Percentiles rank a stretch among this genome's conserved stretches.
phyloP scores from a whole-genome alignment of 805 yeast genomes.

The Nakazawaea wyomingensis region DNA sequence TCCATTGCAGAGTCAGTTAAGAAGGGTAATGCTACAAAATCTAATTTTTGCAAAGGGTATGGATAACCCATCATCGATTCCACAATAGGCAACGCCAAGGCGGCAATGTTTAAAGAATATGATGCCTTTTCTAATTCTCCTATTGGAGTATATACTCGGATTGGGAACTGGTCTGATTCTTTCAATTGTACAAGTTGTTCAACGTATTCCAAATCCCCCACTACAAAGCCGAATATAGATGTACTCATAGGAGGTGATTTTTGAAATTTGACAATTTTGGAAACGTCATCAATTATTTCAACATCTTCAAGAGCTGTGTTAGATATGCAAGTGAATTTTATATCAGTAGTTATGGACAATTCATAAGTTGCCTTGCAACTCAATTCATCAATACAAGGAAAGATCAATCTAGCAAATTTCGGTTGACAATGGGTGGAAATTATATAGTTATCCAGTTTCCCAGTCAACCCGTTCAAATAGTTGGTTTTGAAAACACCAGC shows the following conservation, averaged over 20 bases:
- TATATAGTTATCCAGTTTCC: conserved; percentile 44
- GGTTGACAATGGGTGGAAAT: conserved; percentile 76
- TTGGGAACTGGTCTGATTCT: conserved; percentile 30
- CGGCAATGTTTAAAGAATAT: conserved; percentile 45
- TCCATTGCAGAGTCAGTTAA: conserved; percentile 78
- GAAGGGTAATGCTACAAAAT: conserved; percentile 64
- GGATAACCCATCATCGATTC: conserved; percentile 35
- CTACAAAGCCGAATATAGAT: conserved; percentile 60
- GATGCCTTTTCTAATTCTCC: conserved; percentile 45
- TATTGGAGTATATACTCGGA: conserved; percentile 50
- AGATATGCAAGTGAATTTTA: conserved; percentile 45
- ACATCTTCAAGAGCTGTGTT: conserved; percentile 35
- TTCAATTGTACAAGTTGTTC: conserved; percentile 29
- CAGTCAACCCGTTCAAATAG: conserved; percentile 46
- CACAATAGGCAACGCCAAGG: conserved; percentile 42
- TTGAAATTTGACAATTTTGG: conserved; percentile 35
- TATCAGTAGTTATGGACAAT: conserved; percentile 41
- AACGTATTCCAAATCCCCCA: conserved; percentile 61
- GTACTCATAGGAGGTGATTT: conserved; percentile 55
- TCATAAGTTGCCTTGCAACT: conserved; percentile 46
- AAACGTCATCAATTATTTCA: conserved; percentile 22
- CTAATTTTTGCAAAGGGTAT: conserved; percentile 62
- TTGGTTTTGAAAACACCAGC: conserved; percentile 66
- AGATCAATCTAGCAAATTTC: conserved; percentile 51
- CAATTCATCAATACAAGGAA: conserved; percentile 69